A percentile compares a stretch with the other conserved stretches of the same genome.
Conservation (phyloP, 176 grass and related monocot species). For the Aegilops bicornis region DNA sequence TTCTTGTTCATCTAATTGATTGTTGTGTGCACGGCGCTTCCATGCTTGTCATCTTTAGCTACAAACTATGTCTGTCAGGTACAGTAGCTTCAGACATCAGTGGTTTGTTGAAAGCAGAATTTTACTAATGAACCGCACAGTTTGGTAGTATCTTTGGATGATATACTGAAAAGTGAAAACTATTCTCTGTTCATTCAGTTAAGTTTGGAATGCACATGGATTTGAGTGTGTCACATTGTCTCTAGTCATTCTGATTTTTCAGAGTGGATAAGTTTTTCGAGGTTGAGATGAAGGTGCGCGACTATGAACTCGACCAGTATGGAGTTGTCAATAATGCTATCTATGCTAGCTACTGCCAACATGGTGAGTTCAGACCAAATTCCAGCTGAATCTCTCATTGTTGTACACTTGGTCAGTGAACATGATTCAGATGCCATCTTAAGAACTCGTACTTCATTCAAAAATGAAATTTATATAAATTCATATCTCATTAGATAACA, state of each 20-base stretch:
- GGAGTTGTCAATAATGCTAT: constrained; percentile 93
- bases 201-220: background rate
- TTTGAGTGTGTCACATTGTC: background rate
- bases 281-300: constrained; percentile 74
- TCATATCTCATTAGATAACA: background rate
- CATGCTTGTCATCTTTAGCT: background rate
- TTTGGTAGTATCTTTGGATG: background rate
- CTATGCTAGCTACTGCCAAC: constrained; percentile 91
- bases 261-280: constrained; percentile 61
- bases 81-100: background rate
- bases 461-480: background rate
- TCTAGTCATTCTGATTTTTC: constrained; percentile 6
- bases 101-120: background rate
- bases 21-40: background rate
- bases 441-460: background rate
- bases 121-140: background rate
- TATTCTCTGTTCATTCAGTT: background rate
- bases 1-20: background rate
- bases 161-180: background rate
- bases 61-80: background rate
- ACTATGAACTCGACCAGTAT: constrained; percentile 89
- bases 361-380: constrained; percentile 49
- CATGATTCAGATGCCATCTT: background rate
- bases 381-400: background rate
- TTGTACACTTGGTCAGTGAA: background rate